Percentiles rank a stretch among this genome's conserved stretches.
These are phyloP conservation scores for Phytophthora vignae DNA, from an alignment of 352 stramenopile genomes.

Conservation along the genomic window DNA sequence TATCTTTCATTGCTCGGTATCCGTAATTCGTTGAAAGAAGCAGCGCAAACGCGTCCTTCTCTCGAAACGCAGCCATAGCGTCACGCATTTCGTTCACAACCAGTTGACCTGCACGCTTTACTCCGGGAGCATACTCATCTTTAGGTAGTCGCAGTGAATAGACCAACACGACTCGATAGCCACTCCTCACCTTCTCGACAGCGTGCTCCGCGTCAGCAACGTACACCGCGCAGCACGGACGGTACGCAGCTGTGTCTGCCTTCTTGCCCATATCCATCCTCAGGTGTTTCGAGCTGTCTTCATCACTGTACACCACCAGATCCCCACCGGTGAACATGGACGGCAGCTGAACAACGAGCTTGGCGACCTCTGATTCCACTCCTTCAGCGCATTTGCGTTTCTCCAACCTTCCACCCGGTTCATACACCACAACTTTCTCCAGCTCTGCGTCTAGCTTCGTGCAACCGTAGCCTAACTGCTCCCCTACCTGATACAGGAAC, in stretches of 20 bases:
- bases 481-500: not conserved
- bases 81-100: slow-evolving; percentile 1
- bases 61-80: not conserved
- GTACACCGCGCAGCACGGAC: slow-evolving; percentile 3
- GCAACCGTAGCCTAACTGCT: not conserved
- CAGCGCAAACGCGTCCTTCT: slow-evolving; percentile 15
- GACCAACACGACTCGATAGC: slow-evolving; percentile 10
- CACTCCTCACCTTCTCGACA: slow-evolving; percentile 15
- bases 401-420: not conserved
- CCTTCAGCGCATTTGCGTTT: not conserved
- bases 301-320: slow-evolving; percentile 14
- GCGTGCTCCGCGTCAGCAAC: slow-evolving; percentile 9
- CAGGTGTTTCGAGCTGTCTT: slow-evolving; percentile 1
- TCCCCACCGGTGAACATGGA: slow-evolving; percentile 11
- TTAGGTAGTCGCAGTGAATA: slow-evolving; percentile 6
- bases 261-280: slow-evolving; percentile 8
- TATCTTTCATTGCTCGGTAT: no score
- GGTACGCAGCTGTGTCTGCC: not conserved
- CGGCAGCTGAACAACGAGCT: slow-evolving; percentile 16
- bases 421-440: slow-evolving; percentile 6
- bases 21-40: slow-evolving; percentile 1
- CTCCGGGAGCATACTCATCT: not conserved
- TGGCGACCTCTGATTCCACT: not conserved
- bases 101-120: not conserved
- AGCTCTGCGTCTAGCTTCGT: not conserved